Conservation (phyloP, 2,329 filamentous ascomycete species). For the Metarhizium robertsii region DNA sequence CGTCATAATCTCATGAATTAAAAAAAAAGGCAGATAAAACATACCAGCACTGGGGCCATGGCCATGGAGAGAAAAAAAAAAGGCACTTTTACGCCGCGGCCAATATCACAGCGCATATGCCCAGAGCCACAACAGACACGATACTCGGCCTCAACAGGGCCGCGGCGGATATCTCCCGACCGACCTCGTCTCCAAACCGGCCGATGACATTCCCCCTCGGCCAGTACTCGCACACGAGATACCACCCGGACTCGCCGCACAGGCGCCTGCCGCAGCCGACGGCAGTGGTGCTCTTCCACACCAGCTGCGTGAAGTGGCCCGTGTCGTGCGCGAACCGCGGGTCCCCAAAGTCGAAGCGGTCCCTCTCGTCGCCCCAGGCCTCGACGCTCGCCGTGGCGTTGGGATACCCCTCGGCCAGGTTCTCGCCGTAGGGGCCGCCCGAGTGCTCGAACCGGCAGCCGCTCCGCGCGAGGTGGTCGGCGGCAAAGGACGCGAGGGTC, state of each 20-base stretch:
- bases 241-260: constrained; percentile 46
- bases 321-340: constrained; percentile 50
- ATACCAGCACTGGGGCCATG: no score
- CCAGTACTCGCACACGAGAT: constrained; percentile 62
- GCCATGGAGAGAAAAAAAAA: no score
- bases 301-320: constrained; percentile 65
- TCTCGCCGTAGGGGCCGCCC: constrained; percentile 61
- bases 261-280: constrained; percentile 44
- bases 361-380: constrained; percentile 50
- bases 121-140: background rate
- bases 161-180: background rate
- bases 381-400: constrained; percentile 51
- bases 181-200: constrained; percentile 32
- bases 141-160: background rate
- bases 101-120: background rate
- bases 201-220: constrained; percentile 55
- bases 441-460: constrained; percentile 44
- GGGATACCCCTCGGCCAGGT: constrained; percentile 58
- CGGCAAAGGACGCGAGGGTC: constrained; percentile 48
- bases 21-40: no score
- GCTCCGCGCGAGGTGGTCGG: constrained; percentile 33
- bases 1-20: no score
- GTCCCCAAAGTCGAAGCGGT: constrained; percentile 47
- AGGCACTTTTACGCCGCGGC: no score
- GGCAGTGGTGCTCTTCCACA: constrained; percentile 55